Base-by-base conservation (phyloP, 2,329 filamentous ascomycete species). In the Sporothrix humicola region DNA sequence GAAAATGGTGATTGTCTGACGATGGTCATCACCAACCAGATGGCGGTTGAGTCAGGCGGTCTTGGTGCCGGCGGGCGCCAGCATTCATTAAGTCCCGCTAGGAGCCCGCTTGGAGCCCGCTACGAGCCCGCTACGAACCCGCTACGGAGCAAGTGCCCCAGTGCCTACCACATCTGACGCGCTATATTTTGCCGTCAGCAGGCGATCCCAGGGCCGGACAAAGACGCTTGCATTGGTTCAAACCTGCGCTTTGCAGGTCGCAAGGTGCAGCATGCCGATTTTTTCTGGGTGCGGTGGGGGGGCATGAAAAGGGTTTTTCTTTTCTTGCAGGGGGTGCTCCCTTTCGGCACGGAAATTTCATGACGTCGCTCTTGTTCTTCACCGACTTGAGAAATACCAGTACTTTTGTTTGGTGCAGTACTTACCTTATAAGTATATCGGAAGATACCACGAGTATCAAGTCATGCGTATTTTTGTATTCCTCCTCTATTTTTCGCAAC, bases 151-250 rank as follows among this genome's bases (percentile, higher is more conserved):
- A 50, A 52, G 46, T 68, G 44, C 13, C 44, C 10, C 31, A 37
- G 31, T 37, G 31, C 31, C 31, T 37, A 37, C 31, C 4, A 37
- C 7, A 5, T 37, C 31, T 37, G 31, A 31, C 44, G 44, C 69
- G 26, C 69, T 71, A 71, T 52, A 71, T 48, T 61, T 61, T 31
- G 44, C 46, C 63, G 63, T 52, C 46, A 68, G 65, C 65, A 68
- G 65, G 65, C 65, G 65, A 69, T 69, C 50, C 50, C 13, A 54
- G 26, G 65, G 3, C 65, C 2, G 46, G 15, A 42, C 23, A n/a
- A 42, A 46, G 9, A 26, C 42, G 20, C 20, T 68, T 68, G 65
- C 65, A 56, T 54, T 42, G 50, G 31, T 44, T 37, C 31, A 69
- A 42, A 58, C 31, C 20, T 56, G 31, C 42, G 42, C 42, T 17